A percentile compares a stretch with the other conserved stretches of the same genome.
These are phyloP conservation scores for Phytophthora lateralis DNA, from an alignment of 352 stramenopile genomes.

Conservation along the genomic window DNA sequence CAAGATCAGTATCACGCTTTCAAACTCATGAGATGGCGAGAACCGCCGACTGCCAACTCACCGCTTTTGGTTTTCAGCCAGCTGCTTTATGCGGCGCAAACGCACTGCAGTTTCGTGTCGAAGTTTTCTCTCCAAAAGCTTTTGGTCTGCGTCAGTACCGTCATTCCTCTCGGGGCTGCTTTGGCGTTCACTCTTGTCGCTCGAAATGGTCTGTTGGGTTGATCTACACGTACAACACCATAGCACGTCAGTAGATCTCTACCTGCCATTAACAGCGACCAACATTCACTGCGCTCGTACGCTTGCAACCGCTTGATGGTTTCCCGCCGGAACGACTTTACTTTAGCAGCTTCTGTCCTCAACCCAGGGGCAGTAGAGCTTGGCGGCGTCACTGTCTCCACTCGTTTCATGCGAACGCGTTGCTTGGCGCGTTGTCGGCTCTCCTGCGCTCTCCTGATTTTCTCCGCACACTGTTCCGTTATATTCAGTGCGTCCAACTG, in stretches of 20 bases:
- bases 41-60: slow-evolving; percentile 10
- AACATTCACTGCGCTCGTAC: slow-evolving; percentile 6
- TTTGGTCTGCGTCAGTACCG: slow-evolving; percentile 33
- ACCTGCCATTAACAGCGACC: not conserved
- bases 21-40: not conserved
- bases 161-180: slow-evolving; percentile 20
- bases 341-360: not conserved
- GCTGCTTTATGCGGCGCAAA: slow-evolving; percentile 47
- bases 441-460: slow-evolving; percentile 38
- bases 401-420: slow-evolving; percentile 40
- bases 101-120: slow-evolving; percentile 54
- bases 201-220: slow-evolving; percentile 6
- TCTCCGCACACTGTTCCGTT: slow-evolving; percentile 37
- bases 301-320: slow-evolving; percentile 8
- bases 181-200: not conserved
- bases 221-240: slow-evolving; percentile 7
- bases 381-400: slow-evolving; percentile 15
- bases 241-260: slow-evolving; percentile 1
- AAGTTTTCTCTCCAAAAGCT: slow-evolving; percentile 46
- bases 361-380: not conserved
- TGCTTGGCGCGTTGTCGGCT: slow-evolving; percentile 55
- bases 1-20: not conserved
- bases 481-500: slow-evolving; percentile 9
- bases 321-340: slow-evolving; percentile 17
- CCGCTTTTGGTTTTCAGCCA: slow-evolving; percentile 54